These are phyloP conservation scores for Phaeosphaeriaceae sp. DNA, from an alignment of 2,329 filamentous ascomycete species.

Conservation along the genomic window DNA sequence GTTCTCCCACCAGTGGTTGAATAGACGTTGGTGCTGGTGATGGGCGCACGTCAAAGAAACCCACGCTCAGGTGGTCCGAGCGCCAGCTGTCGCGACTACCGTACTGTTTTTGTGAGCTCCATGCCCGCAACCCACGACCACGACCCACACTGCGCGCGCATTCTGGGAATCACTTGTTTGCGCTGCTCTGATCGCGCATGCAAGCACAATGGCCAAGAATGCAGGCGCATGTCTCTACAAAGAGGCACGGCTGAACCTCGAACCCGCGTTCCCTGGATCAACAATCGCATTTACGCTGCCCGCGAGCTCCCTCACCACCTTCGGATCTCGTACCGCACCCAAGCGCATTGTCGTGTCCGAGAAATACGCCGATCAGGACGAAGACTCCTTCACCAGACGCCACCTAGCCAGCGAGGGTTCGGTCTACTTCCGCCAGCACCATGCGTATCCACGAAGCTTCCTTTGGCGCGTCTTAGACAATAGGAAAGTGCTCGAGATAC, in stretches of 20 bases:
- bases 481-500: slow-evolving; percentile 80
- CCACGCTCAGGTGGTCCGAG: slow-evolving; percentile 19
- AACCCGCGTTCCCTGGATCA: slow-evolving; percentile 72
- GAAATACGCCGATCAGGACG: slow-evolving; percentile 62
- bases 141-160: slow-evolving; percentile 19
- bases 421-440: slow-evolving; percentile 81
- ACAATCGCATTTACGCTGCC: slow-evolving; percentile 68
- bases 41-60: background rate
- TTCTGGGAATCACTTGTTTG: slow-evolving; percentile 5
- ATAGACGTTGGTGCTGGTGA: background rate
- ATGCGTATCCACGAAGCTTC: slow-evolving; percentile 81
- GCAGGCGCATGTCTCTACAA: slow-evolving; percentile 76
- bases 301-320: slow-evolving; percentile 39
- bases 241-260: slow-evolving; percentile 84
- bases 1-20: background rate
- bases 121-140: slow-evolving; percentile 26
- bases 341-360: slow-evolving; percentile 49
- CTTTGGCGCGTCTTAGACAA: slow-evolving; percentile 89
- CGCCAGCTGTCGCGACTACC: slow-evolving; percentile 30
- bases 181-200: slow-evolving; percentile 54
- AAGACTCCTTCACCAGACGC: slow-evolving; percentile 74
- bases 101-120: slow-evolving; percentile 44
- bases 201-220: slow-evolving; percentile 71
- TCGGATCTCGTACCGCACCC: slow-evolving; percentile 36
- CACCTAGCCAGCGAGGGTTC: slow-evolving; percentile 78